These are phyloP conservation scores for Endotrypanum monterogeii DNA, from an alignment of 208 protist genomes.

Conservation along the genomic window DNA sequence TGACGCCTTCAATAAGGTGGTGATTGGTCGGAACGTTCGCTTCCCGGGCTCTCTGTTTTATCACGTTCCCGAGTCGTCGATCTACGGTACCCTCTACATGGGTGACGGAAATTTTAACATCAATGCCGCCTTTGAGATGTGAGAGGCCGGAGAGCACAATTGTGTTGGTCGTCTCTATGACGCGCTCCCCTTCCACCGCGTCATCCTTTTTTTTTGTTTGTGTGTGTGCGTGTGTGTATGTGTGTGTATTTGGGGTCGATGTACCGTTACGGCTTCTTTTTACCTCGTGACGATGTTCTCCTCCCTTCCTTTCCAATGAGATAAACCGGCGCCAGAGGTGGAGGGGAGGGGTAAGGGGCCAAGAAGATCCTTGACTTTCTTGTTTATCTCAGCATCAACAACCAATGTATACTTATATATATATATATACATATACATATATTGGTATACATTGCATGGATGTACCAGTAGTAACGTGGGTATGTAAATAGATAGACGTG, in stretches of 20 bases:
- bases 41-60: slow-evolving; percentile 83
- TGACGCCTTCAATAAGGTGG: slow-evolving; percentile 65
- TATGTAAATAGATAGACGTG: background rate
- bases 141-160: background rate
- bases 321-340: no score
- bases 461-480: background rate
- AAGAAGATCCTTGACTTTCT: no score
- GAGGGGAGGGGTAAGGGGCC: background rate
- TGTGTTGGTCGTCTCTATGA: background rate
- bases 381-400: no score
- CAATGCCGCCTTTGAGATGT: slow-evolving; percentile 81
- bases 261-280: no score
- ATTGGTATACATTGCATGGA: no score
- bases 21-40: slow-evolving; percentile 63
- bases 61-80: slow-evolving; percentile 77
- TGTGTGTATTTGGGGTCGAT: background rate
- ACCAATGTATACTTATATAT: no score
- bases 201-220: background rate
- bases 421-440: no score
- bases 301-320: no score
- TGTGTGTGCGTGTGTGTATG: background rate
- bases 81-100: slow-evolving; percentile 85
- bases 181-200: no score
- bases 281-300: no score
- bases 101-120: slow-evolving; percentile 84